Conservation (phyloP, 305 asterid species). For the Ilex paraguariensis region DNA sequence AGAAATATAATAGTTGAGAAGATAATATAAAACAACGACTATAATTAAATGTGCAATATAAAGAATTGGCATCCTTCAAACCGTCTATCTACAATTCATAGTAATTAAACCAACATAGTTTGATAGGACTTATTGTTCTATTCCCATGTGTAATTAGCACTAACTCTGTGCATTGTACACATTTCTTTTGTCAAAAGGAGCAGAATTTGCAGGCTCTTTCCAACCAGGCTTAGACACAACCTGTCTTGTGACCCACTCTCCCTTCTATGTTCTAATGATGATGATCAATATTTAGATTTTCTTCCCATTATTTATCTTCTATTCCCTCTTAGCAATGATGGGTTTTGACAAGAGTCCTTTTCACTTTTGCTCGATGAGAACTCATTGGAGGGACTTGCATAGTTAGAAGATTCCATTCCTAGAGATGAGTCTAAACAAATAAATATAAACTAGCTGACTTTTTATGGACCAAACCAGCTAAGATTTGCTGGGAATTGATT, state of each 20-base stretch:
- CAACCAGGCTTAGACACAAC: slow-evolving; percentile 26
- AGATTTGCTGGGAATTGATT: slow-evolving; percentile 46
- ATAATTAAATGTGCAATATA: no score
- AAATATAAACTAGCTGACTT: slow-evolving; percentile 20
- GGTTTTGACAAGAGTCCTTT: slow-evolving; percentile 21
- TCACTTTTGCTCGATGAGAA: slow-evolving; percentile 34
- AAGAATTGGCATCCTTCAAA: no score
- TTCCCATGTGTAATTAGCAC: not conserved
- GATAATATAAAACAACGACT: no score
- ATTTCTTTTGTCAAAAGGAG: slow-evolving; percentile 29
- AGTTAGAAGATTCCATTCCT: slow-evolving; percentile 56
- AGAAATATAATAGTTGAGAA: no score
- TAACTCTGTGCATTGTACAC: slow-evolving; percentile 3
- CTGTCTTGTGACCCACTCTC: slow-evolving; percentile 21
- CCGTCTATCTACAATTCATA: no score
- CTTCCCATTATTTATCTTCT: slow-evolving; percentile 16
- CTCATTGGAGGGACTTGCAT: slow-evolving; percentile 9
- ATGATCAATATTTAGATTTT: slow-evolving; percentile 20
- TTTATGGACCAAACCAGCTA: slow-evolving; percentile 41
- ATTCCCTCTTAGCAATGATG: slow-evolving; percentile 27
- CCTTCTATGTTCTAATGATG: slow-evolving; percentile 42
- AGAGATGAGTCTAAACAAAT: slow-evolving; percentile 38
- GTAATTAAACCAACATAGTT: not conserved
- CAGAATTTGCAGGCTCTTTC: slow-evolving; percentile 15
- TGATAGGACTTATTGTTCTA: not conserved